Percentiles rank a stretch among this genome's conserved stretches.
These are phyloP conservation scores for Halophytophthora polymorphica DNA, from an alignment of 352 stramenopile species.

Conservation along the genomic window DNA sequence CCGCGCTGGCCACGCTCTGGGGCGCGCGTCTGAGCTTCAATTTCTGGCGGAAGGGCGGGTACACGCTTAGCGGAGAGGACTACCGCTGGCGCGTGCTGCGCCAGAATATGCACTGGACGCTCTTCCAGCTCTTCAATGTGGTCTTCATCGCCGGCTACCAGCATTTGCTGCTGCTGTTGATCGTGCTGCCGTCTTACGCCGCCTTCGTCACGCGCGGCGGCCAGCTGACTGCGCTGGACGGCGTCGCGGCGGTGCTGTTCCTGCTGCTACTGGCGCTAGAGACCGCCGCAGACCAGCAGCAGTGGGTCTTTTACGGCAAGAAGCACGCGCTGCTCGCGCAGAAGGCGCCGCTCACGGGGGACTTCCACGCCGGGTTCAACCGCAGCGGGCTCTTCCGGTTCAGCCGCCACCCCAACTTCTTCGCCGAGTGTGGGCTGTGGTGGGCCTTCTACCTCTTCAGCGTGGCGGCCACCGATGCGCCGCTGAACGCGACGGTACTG, in stretches of 20 bases:
- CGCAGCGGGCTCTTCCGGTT: slow-evolving; percentile 88
- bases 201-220: slow-evolving; percentile 43
- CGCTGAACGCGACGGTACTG: slow-evolving; percentile 72
- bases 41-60: slow-evolving; percentile 90
- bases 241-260: slow-evolving; percentile 59
- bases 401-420: slow-evolving; percentile 94
- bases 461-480: slow-evolving; percentile 43
- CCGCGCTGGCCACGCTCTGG: slow-evolving; percentile 81
- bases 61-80: slow-evolving; percentile 88
- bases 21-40: slow-evolving; percentile 88
- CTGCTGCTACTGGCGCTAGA: slow-evolving; percentile 74
- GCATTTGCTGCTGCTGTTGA: slow-evolving; percentile 83
- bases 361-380: slow-evolving; percentile 79
- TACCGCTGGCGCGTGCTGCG: slow-evolving; percentile 89
- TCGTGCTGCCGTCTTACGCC: slow-evolving; percentile 70
- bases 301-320: slow-evolving; percentile 88
- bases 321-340: slow-evolving; percentile 71
- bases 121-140: slow-evolving; percentile 90
- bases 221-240: slow-evolving; percentile 62
- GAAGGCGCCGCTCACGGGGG: slow-evolving; percentile 56
- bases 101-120: slow-evolving; percentile 72
- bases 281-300: slow-evolving; percentile 89
- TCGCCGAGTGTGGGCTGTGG: slow-evolving; percentile 89
- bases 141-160: slow-evolving; percentile 91
- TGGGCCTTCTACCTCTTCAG: slow-evolving; percentile 91